Evolutionary conservation across 2,329 filamentous ascomycete genomes (phyloP), one percentile per base, ranked within the genome.

Genomic region (Penicillium psychrosexuale): DNA sequence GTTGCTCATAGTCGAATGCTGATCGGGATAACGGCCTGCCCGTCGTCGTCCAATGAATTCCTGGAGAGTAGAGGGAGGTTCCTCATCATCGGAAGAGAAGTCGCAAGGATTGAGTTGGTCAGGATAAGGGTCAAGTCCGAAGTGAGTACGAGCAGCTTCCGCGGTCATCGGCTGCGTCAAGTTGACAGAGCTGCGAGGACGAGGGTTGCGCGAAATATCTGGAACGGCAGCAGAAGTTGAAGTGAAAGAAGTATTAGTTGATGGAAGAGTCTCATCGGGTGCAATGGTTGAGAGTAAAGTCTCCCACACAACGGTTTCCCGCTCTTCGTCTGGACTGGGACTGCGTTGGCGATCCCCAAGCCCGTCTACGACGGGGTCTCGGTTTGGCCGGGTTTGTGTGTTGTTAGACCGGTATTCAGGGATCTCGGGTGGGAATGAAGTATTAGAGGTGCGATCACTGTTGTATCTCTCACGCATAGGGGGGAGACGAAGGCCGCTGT

Each of bases 301-400:
- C 56, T 93, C 88, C 92, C 92, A 97, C 1, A 80, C 79, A 47
- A 81, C 80, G 59, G 84, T 81, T 37, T 77, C 80, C 51, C 75
- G 63, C 36, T 72, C 67, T 40, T 75, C 75, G 47, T 78, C 76
- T 6, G 88, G 87, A 67, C 87, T 91, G n/a, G 90, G 76, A 71
- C 91, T 96, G 63, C 91, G 85, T 59, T 90, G 84, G 55, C 91
- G 88, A 72, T 96, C 91, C 36, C 91, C 91, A 15, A 96, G 81
- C 4, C 91, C 91, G 71, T 95, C 87, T 1, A 88, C 59, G 47
- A 56, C 53, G 13, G 67, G 51, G 17, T 65, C 65, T 5, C 58
- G 62, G 40, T 51, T 55, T 19, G 63, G 37, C 44, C 62, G 57
- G 27, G 50, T 61, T 39, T 61, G 59, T 33, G 65, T 63, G 34